Evolutionary conservation across 2,329 filamentous ascomycete genomes (phyloP), one percentile per base, ranked within the genome.

Genomic region (Fusarium pilosicola): DNA sequence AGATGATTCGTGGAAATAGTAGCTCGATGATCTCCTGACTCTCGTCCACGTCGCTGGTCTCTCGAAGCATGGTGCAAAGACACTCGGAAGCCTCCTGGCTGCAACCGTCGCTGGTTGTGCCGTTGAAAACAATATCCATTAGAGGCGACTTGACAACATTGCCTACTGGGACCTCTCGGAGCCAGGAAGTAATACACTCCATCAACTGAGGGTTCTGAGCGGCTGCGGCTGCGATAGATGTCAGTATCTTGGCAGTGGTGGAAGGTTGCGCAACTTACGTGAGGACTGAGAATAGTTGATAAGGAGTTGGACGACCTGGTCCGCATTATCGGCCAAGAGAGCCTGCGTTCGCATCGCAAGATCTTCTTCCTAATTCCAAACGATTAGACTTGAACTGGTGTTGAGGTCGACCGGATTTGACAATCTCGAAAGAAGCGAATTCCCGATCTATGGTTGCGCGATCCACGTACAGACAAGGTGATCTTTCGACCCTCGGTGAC

Each of bases 401-500:
- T 79, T 82, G 83, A 80, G 71, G 78, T 78, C 78, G 79, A 79
- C 78, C 79, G 80, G 78, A 78, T 75, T 78, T 79, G 75, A 79
- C 74, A 78, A 76, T 79, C 80, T 80, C 79, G 80, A 77, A 66
- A 65, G 73, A 76, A 77, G 76, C 73, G 77, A 73, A 68, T 78
- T 77, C 71, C 78, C 78, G 79, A 84, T 83, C 84, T 86, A 83
- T 85, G 81, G 81, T 79, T 85, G 77, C 83, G 86, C 86, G 87
- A 86, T 92, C 91, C 89, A 96, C 94, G 87, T 96, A 97, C 95
- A 90, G 94, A 95, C 86, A 99, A 89, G 88, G 95, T 97, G 89
- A 99, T 98, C 87, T 98, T 99, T 85, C 96, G 94, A 86, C 96
- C 96, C 88, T 99, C 96, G 78, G 94, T 98, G 81, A 99, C 96